Evolutionary conservation across 441 rosid genomes (phyloP).

Genomic region (Erysimum cheiri): DNA sequence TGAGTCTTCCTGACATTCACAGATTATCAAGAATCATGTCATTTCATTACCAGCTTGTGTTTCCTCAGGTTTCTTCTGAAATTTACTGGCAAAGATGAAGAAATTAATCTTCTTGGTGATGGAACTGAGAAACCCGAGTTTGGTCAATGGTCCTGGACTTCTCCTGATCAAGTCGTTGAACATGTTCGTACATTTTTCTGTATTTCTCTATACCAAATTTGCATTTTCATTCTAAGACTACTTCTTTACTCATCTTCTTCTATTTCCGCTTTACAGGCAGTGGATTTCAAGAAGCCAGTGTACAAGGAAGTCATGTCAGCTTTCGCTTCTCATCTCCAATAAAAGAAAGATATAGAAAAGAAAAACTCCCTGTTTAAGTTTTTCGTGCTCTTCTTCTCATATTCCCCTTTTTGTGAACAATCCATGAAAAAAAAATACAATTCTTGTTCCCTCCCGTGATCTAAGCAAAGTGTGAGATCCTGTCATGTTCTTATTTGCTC

Average conservation of each 20-base stretch:
- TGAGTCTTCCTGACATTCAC: slow-evolving; percentile 35
- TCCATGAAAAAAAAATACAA: slow-evolving; percentile 14
- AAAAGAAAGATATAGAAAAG: neutral
- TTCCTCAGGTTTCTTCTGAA: slow-evolving; percentile 78
- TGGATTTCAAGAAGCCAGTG: slow-evolving; percentile 82
- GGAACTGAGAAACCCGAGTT: slow-evolving; percentile 89
- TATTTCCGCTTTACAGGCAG: slow-evolving; percentile 56
- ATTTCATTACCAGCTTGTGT: slow-evolving; percentile 4
- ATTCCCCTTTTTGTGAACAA: slow-evolving; percentile 7
- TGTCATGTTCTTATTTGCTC: slow-evolving; percentile 26
- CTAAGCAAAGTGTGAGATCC: neutral
- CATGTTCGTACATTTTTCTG: slow-evolving; percentile 51
- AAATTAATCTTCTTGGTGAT: slow-evolving; percentile 85
- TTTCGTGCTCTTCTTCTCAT: slow-evolving; percentile 4
- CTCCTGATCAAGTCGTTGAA: slow-evolving; percentile 69
- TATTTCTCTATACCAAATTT: too few relatives aligned
- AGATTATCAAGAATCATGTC: neutral
- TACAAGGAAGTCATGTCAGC: slow-evolving; percentile 67
- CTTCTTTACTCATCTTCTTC: slow-evolving; percentile 4
- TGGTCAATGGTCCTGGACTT: slow-evolving; percentile 84
- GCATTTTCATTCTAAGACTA: neutral
- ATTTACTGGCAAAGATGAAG: slow-evolving; percentile 83
- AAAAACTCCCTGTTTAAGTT: neutral
- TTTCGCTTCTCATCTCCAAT: slow-evolving; percentile 63
- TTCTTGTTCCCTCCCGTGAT: neutral